phyloP scores from a whole-genome alignment of 257 asterid species.

The Solanum ahanhuiri region DNA sequence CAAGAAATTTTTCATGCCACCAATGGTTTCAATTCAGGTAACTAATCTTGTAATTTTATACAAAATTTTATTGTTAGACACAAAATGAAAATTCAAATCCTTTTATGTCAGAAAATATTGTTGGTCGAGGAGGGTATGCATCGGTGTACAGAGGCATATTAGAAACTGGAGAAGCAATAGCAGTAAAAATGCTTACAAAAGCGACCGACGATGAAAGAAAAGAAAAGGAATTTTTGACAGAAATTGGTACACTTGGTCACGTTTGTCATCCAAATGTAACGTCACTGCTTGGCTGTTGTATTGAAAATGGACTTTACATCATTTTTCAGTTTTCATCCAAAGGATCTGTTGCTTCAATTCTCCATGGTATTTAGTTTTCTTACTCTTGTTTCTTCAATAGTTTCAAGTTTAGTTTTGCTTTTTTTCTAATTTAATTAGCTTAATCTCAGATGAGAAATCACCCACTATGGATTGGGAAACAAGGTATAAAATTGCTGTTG shows the following conservation, averaged over 20 bases:
- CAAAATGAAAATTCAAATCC: neutral
- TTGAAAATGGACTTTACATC: constrained; percentile 82
- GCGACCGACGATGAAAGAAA: constrained; percentile 70
- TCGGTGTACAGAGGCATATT: constrained; percentile 85
- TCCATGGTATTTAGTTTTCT: constrained; percentile 43
- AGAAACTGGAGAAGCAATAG: constrained; percentile 71
- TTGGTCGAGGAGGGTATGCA: constrained; percentile 94
- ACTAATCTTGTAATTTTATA: neutral
- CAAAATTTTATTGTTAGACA: neutral
- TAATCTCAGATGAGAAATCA: constrained; percentile 43
- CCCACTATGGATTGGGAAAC: constrained; percentile 74
- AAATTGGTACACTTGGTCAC: constrained; percentile 84
- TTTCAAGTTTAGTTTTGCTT: neutral
- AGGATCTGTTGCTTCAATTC: constrained; percentile 85
- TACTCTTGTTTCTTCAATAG: neutral
- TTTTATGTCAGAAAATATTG: constrained; percentile 53
- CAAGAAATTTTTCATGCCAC: constrained; percentile 71
- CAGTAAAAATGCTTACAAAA: constrained; percentile 66
- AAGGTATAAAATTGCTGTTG: constrained; percentile 77
- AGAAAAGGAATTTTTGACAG: constrained; percentile 78
- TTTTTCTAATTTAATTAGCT: neutral
- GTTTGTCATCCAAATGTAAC: constrained; percentile 81
- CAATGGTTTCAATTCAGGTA: constrained; percentile 61
- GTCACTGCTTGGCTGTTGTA: constrained; percentile 69
- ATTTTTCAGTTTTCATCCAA: constrained; percentile 85